Evolutionary conservation across 2,329 filamentous ascomycete species (phyloP).

Genomic region (Elsinoe perseae): DNA sequence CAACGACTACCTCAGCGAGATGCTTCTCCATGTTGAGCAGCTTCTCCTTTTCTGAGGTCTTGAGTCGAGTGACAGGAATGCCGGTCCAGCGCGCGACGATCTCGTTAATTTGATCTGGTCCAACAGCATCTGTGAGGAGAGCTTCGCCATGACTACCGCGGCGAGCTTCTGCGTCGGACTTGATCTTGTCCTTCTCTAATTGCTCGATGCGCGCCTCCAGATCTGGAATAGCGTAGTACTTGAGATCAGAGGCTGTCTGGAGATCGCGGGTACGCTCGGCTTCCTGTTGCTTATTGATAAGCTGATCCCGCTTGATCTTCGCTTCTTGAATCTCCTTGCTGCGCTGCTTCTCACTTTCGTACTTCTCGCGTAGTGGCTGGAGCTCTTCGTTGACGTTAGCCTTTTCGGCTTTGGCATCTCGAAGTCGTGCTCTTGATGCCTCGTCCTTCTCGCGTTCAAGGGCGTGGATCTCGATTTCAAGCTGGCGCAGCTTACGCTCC

Average conservation of each 20-base stretch:
- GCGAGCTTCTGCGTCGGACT: slow-evolving; percentile 65
- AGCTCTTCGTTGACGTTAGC: slow-evolving; percentile 93
- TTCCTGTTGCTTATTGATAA: slow-evolving; percentile 87
- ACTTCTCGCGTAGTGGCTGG: slow-evolving; percentile 85
- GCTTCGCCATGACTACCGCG: slow-evolving; percentile 55
- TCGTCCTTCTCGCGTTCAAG: slow-evolving; percentile 91
- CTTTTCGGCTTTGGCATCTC: slow-evolving; percentile 78
- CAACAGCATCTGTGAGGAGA: slow-evolving; percentile 86
- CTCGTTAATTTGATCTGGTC: slow-evolving; percentile 97
- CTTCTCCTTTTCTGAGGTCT: slow-evolving; percentile 96
- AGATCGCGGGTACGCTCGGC: slow-evolving; percentile 83
- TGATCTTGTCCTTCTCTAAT: slow-evolving; percentile 72
- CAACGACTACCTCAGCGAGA: slow-evolving; percentile 76
- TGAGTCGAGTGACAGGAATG: slow-evolving; percentile 88
- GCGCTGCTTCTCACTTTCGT: slow-evolving; percentile 84
- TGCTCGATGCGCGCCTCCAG: slow-evolving; percentile 71
- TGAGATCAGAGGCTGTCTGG: slow-evolving; percentile 80
- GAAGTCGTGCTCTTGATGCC: slow-evolving; percentile 74
- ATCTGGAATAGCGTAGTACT: slow-evolving; percentile 96
- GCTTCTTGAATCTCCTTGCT: slow-evolving; percentile 88
- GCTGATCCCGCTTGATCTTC: slow-evolving; percentile 86
- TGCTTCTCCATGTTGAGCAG: slow-evolving; percentile 93
- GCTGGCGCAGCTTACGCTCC: slow-evolving; percentile 79
- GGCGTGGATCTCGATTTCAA: slow-evolving; percentile 96
- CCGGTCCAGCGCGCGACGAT: slow-evolving; percentile 98